Percentiles rank a stretch among this genome's conserved stretches.
Evolutionary conservation across 306 rosid genomes (phyloP).

Genomic region (Castanea crenata): DNA sequence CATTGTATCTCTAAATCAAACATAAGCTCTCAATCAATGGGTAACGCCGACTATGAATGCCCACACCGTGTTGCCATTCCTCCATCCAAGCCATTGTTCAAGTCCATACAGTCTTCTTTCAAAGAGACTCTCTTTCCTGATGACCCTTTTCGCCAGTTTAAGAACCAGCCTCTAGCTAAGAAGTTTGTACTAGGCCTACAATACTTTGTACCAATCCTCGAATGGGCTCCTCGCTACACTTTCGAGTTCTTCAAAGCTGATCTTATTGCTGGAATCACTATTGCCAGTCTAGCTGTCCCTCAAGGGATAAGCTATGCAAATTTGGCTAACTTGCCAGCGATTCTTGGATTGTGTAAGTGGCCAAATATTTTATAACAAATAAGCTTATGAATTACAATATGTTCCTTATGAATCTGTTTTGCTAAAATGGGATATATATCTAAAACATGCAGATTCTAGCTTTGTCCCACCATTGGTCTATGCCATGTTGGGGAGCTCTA

Average conservation of each 20-base stretch:
- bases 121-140: slow-evolving; percentile 90
- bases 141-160: slow-evolving; percentile 76
- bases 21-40: slow-evolving; percentile 35
- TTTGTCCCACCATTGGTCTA: slow-evolving; percentile 58
- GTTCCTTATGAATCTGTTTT: background rate
- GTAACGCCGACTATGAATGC: slow-evolving; percentile 42
- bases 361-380: background rate
- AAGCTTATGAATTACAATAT: background rate
- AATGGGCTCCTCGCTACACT: slow-evolving; percentile 77
- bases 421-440: no score
- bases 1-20: background rate
- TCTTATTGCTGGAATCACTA: slow-evolving; percentile 84
- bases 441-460: slow-evolving; percentile 50
- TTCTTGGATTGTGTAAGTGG: slow-evolving; percentile 80
- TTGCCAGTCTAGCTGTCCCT: slow-evolving; percentile 93
- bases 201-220: slow-evolving; percentile 69
- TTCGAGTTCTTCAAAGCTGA: slow-evolving; percentile 66
- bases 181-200: slow-evolving; percentile 52
- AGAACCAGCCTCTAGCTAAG: slow-evolving; percentile 46
- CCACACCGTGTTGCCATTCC: slow-evolving; percentile 56
- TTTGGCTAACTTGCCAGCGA: slow-evolving; percentile 92
- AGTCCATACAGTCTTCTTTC: slow-evolving; percentile 43
- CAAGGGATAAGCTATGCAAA: slow-evolving; percentile 98
- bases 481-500: slow-evolving; percentile 61
- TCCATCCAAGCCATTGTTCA: slow-evolving; percentile 58